Evolutionary conservation across 345 rosid species (phyloP).

Genomic region (Populus pruinosa): DNA sequence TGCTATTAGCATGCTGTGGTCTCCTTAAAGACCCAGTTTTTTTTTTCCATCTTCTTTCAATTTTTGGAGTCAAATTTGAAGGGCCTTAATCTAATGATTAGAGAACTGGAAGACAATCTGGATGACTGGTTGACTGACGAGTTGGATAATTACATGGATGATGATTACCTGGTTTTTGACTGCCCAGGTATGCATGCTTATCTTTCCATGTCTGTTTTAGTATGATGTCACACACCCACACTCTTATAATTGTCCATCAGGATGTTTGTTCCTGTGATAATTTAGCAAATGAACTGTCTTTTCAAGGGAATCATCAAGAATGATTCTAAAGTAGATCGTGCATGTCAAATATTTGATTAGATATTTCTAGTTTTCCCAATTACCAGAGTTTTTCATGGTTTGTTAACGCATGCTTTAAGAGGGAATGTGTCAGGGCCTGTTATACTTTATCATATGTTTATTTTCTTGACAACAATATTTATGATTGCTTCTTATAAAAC

Average conservation of each 20-base stretch:
- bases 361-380: too few relatives aligned
- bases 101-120: constrained; percentile 73
- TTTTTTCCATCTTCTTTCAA: neutral
- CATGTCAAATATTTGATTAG: too few relatives aligned
- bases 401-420: neutral
- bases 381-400: neutral
- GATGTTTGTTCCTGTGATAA: neutral
- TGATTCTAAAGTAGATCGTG: too few relatives aligned
- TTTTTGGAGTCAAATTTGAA: neutral
- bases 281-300: too few relatives aligned
- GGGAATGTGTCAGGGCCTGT: neutral
- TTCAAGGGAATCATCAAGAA: too few relatives aligned
- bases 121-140: constrained; percentile 88
- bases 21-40: neutral
- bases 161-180: constrained; percentile 82
- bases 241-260: neutral
- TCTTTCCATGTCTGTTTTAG: neutral
- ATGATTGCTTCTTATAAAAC: neutral
- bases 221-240: too few relatives aligned
- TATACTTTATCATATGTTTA: neutral
- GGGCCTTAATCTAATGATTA: constrained; percentile 49
- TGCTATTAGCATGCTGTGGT: neutral
- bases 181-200: constrained; percentile 66
- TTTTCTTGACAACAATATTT: neutral
- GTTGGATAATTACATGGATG: constrained; percentile 81